phyloP scores from a whole-genome alignment of 83 land plant genomes.

The Picea mariana region DNA sequence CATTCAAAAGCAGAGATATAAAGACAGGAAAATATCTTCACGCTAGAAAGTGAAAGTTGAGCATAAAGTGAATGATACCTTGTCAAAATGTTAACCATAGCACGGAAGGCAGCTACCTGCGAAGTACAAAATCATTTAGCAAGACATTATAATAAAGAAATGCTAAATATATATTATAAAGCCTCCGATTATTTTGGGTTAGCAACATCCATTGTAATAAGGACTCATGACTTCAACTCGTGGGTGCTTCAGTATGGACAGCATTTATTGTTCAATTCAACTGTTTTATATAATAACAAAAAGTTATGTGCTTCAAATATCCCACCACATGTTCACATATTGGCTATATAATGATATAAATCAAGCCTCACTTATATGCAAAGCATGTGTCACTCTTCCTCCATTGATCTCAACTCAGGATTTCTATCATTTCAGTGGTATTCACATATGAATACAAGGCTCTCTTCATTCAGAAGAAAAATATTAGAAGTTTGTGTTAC shows the following conservation, averaged over 20 bases:
- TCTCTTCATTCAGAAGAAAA: not conserved
- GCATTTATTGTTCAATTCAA: not conserved
- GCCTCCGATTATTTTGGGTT: not conserved
- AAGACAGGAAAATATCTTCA: not conserved
- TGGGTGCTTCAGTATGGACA: not conserved
- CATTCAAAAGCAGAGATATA: not conserved
- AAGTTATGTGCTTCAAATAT: not conserved
- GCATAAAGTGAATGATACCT: conserved; percentile 42
- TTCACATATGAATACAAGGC: not conserved
- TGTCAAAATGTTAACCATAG: conserved; percentile 94
- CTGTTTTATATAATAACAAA: not conserved
- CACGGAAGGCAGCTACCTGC: conserved; percentile 99
- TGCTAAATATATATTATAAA: not conserved
- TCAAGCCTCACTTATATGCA: not conserved
- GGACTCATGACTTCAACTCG: not conserved
- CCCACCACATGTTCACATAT: not conserved
- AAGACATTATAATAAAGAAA: not conserved
- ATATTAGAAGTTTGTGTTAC: not conserved
- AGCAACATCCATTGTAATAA: not conserved
- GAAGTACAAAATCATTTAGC: not conserved
- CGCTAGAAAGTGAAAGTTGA: not conserved
- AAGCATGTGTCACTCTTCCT: not conserved
- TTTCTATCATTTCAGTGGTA: not conserved
- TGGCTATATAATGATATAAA: not conserved
- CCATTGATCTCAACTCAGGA: not conserved